Conservation (phyloP, 306 rosid genomes). For the Oemleria cerasiformis region DNA sequence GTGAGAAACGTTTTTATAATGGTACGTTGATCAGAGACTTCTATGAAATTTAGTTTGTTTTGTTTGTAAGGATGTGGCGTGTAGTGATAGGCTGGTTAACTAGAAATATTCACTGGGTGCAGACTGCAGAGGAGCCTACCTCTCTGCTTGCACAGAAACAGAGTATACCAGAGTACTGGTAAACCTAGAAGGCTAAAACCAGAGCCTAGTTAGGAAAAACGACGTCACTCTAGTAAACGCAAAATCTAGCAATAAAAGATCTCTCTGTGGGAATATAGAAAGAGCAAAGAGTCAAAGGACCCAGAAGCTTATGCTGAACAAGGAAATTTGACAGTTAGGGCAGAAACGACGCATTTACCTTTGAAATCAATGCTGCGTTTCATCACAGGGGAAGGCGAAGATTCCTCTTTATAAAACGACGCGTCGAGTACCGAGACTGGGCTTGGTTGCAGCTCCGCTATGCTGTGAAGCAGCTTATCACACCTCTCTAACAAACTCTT, state of each 20-base stretch:
- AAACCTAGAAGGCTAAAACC: slow-evolving; percentile 21
- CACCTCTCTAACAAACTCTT: slow-evolving; percentile 73
- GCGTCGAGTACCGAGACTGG: slow-evolving; percentile 94
- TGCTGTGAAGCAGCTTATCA: slow-evolving; percentile 71
- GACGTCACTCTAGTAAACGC: slow-evolving; percentile 30
- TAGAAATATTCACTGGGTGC: background rate
- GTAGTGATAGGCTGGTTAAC: slow-evolving; percentile 6
- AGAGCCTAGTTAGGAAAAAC: slow-evolving; percentile 4
- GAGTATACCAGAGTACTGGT: background rate
- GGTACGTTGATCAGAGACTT: too few relatives aligned
- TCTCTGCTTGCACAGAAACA: background rate
- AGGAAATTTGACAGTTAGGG: background rate
- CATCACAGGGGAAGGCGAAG: slow-evolving; percentile 81
- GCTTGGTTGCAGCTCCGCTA: slow-evolving; percentile 94
- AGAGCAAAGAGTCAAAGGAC: background rate
- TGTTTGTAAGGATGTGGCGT: slow-evolving; percentile 11
- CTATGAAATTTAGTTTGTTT: background rate
- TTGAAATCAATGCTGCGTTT: slow-evolving; percentile 79
- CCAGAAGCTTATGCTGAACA: background rate
- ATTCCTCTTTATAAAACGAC: slow-evolving; percentile 83
- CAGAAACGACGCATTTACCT: slow-evolving; percentile 20
- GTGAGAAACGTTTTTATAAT: too few relatives aligned
- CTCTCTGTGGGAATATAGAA: background rate
- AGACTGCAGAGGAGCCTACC: slow-evolving; percentile 2
- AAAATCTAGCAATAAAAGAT: slow-evolving; percentile 25